These are phyloP conservation scores for Forsythia viridissima DNA, from an alignment of 257 asterid genomes.

Conservation along the genomic window DNA sequence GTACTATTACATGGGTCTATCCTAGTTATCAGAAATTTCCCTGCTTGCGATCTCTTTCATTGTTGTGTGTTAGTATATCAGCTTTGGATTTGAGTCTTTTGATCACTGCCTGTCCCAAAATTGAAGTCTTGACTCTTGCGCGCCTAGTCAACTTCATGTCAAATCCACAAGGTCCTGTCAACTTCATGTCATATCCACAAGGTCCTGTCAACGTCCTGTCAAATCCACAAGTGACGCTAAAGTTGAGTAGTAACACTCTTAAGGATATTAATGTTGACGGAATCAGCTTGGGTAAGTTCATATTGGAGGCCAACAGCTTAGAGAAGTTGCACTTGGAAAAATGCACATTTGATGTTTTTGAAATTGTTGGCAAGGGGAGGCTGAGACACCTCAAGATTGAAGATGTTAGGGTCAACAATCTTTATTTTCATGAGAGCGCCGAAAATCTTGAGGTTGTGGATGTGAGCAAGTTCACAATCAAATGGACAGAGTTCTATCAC, in stretches of 20 bases:
- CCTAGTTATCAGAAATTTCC: constrained; percentile 80
- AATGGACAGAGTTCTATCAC: constrained; percentile 80
- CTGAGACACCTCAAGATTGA: constrained; percentile 68
- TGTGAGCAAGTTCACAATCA: constrained; percentile 83
- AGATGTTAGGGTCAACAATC: constrained; percentile 86
- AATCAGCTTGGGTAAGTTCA: constrained; percentile 78
- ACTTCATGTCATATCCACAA: constrained; percentile 20
- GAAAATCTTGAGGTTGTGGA: constrained; percentile 80
- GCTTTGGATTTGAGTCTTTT: constrained; percentile 76
- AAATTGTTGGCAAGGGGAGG: constrained; percentile 73
- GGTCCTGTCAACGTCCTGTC: constrained; percentile 66
- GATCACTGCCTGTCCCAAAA: constrained; percentile 70
- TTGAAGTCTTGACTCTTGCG: constrained; percentile 53
- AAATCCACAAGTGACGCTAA: constrained; percentile 54
- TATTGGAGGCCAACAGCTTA: constrained; percentile 71
- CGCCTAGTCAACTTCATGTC: constrained; percentile 78
- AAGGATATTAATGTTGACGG: constrained; percentile 78
- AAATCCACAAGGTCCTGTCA: constrained; percentile 30
- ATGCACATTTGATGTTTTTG: constrained; percentile 80
- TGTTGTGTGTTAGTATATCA: constrained; percentile 73
- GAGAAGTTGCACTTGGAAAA: constrained; percentile 82
- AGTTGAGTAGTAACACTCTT: constrained; percentile 62
- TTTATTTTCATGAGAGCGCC: constrained; percentile 74
- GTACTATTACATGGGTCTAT: constrained; percentile 70
- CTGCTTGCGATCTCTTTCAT: constrained; percentile 56